Evolutionary conservation across 768 basidiomycete species (phyloP), one percentile per base, ranked within the genome.

Genomic region (Ephemerocybe angulata): DNA sequence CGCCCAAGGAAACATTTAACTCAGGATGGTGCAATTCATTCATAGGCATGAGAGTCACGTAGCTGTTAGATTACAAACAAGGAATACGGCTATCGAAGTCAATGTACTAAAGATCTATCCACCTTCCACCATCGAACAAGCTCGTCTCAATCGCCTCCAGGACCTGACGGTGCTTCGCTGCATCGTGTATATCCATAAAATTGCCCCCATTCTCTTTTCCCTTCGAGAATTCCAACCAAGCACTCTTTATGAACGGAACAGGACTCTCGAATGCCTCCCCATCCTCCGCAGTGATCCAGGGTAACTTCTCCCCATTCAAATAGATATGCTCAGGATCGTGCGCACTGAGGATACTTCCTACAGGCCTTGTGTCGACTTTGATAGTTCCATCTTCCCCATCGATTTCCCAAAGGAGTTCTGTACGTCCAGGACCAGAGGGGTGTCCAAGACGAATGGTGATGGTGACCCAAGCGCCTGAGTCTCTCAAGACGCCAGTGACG

Each of bases 111-210:
- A 44, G 42, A 13, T 44, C 19, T 12, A 44, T 44, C 42, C 42
- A 44, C 19, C 24, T 19, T 22, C 42, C 42, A 13, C 24, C 24
- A 44, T 44, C 24, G 24, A 27, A 29, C 19, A 25, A 35, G 37
- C 64, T 65, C 31, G 42, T 40, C n/a, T 63, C 53, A 27, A 65
- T 52, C 1, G 59, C 60, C 22, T 60, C 57, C 22, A 62, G 31
- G 3, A 63, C 49, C 8, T 28, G 33, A 10, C 57, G 54, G n/a
- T 56, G 33, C 41, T 56, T 62, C 10, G 63, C 51, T 4, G 64
- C 64, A 28, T 65, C 62, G 8, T 63, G 62, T 8, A 65, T 59
- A 2, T 59, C 62, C 4, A 55, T 53, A 43, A 59, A 62, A 4
- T 41, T 22, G 22, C 51, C 51, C 13, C 42, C 42, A 12, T 25